Evolutionary conservation across 345 rosid species (phyloP).

Genomic region (Citrus cavaleriei): DNA sequence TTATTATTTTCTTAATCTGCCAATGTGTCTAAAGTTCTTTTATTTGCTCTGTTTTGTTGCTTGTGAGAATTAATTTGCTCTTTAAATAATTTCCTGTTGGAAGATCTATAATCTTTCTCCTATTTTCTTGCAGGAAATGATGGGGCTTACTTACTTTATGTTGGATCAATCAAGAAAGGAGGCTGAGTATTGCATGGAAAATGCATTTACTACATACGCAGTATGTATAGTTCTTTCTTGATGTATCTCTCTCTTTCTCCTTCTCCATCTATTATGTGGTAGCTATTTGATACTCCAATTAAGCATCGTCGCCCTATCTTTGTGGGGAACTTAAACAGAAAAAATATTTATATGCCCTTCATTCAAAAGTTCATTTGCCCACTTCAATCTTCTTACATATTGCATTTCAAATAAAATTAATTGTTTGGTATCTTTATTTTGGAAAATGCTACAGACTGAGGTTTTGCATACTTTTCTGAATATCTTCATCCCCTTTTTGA

Average conservation of each 20-base stretch:
- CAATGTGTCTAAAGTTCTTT: background rate
- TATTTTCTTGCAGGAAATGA: slow-evolving; percentile 80
- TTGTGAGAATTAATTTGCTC: background rate
- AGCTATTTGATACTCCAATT: background rate
- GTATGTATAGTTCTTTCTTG: slow-evolving; percentile 46
- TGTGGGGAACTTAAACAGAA: background rate
- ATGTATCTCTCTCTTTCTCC: background rate
- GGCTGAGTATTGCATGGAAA: slow-evolving; percentile 97
- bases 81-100: slow-evolving; percentile 7
- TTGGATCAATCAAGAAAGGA: slow-evolving; percentile 95
- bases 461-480: background rate
- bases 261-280: background rate
- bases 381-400: background rate
- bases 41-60: background rate
- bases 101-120: slow-evolving; percentile 6
- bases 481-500: background rate
- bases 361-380: background rate
- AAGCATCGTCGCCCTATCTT: background rate
- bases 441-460: background rate
- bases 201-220: slow-evolving; percentile 81
- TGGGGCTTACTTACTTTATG: slow-evolving; percentile 87
- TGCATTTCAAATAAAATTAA: background rate
- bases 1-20: background rate
- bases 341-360: background rate
- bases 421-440: background rate